A percentile compares a stretch with the other conserved stretches of the same genome.
These are phyloP conservation scores for Podospora tetraspora DNA, from an alignment of 495 filamentous ascomycete species.

Conservation along the genomic window DNA sequence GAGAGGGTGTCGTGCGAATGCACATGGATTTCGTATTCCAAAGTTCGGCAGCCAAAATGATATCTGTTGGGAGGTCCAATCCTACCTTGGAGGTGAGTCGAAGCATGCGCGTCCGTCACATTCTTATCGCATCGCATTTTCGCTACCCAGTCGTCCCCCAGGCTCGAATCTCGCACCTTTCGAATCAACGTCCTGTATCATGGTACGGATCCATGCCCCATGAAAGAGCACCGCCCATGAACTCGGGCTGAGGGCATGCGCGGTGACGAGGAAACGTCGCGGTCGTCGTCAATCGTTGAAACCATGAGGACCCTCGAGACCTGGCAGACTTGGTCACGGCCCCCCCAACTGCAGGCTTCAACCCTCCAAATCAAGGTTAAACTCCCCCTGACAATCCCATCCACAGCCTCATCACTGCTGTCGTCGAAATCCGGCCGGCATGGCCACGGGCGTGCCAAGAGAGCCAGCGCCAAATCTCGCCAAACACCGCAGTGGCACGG, in stretches of 20 bases:
- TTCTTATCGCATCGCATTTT: not conserved
- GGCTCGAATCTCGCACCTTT: not conserved
- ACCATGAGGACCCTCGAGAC: not conserved
- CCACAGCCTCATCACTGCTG: not conserved
- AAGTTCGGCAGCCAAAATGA: too few relatives aligned
- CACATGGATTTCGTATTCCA: not conserved
- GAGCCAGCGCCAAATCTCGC: not conserved
- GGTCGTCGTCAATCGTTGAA: not conserved
- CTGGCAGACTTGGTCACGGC: not conserved
- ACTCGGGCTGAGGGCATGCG: not conserved
- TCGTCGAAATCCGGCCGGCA: not conserved
- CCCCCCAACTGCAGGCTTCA: not conserved
- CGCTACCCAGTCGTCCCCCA: not conserved
- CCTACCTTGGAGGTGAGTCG: not conserved
- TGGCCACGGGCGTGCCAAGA: not conserved
- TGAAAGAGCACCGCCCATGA: not conserved
- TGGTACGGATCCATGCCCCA: not conserved
- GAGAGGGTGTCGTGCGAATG: not conserved
- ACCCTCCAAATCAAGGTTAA: not conserved
- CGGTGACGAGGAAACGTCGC: not conserved
- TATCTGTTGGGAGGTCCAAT: not conserved
- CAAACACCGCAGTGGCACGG: not conserved
- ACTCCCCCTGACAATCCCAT: not conserved
- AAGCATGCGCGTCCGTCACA: not conserved
- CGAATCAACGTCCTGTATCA: not conserved